Percentiles rank a stretch among this genome's conserved stretches.
phyloP scores from a whole-genome alignment of 1,139 yeast species.

The Geotrichum siamense region DNA sequence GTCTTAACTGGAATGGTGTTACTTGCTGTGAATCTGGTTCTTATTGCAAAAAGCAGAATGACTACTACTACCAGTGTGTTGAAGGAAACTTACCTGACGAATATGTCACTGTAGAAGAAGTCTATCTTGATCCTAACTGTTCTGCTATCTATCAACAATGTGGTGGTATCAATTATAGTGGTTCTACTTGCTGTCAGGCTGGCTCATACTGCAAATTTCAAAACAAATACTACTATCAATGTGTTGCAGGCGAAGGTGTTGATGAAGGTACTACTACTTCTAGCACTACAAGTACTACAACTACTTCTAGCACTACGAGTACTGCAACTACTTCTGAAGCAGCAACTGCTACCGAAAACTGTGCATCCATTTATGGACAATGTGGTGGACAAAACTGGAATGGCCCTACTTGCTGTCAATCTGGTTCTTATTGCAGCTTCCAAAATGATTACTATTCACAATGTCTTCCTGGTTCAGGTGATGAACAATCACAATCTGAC shows the following conservation, averaged over 20 bases:
- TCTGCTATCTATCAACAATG: slow-evolving; percentile 5
- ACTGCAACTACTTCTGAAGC: neutral
- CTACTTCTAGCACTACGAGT: neutral
- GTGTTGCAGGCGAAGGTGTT: neutral
- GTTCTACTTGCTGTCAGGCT: slow-evolving; percentile 12
- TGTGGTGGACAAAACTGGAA: slow-evolving; percentile 14
- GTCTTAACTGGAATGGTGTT: slow-evolving; percentile 7
- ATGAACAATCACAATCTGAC: neutral
- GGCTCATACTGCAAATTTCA: slow-evolving; percentile 9
- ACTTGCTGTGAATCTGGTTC: slow-evolving; percentile 12
- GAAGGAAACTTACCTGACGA: neutral
- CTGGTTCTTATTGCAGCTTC: slow-evolving; percentile 10
- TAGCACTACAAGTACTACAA: neutral
- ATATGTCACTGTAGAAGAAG: neutral
- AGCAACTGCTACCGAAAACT: neutral
- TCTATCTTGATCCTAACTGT: slow-evolving; percentile 1
- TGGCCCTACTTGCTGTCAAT: slow-evolving; percentile 17
- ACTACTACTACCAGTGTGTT: slow-evolving; percentile 12
- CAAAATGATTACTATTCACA: slow-evolving; percentile 16
- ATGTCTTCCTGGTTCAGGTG: slow-evolving; percentile 10
- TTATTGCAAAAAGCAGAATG: slow-evolving; percentile 5
- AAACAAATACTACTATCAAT: slow-evolving; percentile 12
- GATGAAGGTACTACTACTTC: neutral
- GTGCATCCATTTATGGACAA: slow-evolving; percentile 12
- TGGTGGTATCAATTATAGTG: slow-evolving; percentile 8